Base-by-base conservation (phyloP, 2,329 filamentous ascomycete genomes). In the Pseudopyricularia javanii region DNA sequence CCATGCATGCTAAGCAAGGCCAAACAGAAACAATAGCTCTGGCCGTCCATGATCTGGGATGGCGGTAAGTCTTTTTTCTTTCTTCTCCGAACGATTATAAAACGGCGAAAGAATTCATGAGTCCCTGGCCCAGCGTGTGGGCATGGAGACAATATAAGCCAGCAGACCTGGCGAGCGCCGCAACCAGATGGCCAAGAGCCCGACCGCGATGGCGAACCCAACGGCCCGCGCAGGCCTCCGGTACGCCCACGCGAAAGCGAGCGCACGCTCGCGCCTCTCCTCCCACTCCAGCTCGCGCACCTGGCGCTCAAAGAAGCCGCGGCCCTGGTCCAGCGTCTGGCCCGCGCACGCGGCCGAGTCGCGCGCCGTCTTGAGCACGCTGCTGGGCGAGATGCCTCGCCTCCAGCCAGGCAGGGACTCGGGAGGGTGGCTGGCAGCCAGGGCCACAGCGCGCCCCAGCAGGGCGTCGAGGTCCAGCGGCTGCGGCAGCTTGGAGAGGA, bases 291-390 rank as follows among this genome's bases (percentile, higher is more conserved):
- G 70, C 60, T 95, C 84, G 53, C 71, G 73, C 3, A 82, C 80
- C 64, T 97, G 91, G 57, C 74, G 74, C 37, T 79, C 69, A 60
- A 96, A 91, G 55, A 83, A 78, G 4, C 62, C 65, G 56, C 82
- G 72, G 2, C 88, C 91, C 40, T 91, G 79, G 30, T 76, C 68
- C 33, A 88, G 66, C 0, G 75, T 79, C 63, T 89, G 80, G 28
- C 66, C 65, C 6, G 72, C 65, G 49, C 78, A 72, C 35, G 65
- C 65, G 45, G 71, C 49, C 17, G 48, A 63, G 61, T 78, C 71
- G 12, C 79, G 75, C 0, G 86, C 86, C 2, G 91, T 95, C 67
- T 95, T 96, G 51, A 98, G 76, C 7, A 89, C 89, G 64, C 91
- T 96, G 55, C 79, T 79, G 7, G 67, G 65, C 3, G 90, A 90